Conservation (phyloP, 495 filamentous ascomycete genomes). For the Astrothelium macrocarpum region DNA sequence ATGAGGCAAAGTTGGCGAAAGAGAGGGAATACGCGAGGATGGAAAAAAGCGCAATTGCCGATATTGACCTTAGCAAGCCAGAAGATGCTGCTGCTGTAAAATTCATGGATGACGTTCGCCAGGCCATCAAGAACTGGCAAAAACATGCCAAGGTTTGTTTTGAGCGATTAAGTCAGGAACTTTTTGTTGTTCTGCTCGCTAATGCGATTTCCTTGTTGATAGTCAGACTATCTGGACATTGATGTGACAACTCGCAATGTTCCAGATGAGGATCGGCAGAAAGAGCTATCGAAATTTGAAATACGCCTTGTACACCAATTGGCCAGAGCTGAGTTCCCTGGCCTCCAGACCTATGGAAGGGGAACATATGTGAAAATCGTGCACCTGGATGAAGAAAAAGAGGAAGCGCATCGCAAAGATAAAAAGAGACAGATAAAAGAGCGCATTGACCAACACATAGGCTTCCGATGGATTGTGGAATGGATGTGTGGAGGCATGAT, state of each 20-base stretch:
- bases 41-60: conserved; percentile 33
- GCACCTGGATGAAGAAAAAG: conserved; percentile 38
- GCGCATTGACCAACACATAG: conserved; percentile 42
- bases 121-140: conserved; percentile 44
- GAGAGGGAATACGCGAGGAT: conserved; percentile 28
- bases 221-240: conserved; percentile 19
- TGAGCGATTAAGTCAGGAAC: not conserved
- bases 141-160: conserved; percentile 8
- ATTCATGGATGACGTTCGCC: conserved; percentile 43
- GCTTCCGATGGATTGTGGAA: conserved; percentile 63
- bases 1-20: conserved; percentile 46
- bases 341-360: conserved; percentile 39
- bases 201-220: not conserved
- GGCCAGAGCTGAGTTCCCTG: conserved; percentile 53
- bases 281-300: conserved; percentile 34
- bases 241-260: not conserved
- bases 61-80: conserved; percentile 41
- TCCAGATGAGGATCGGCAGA: conserved; percentile 3
- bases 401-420: conserved; percentile 35
- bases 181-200: not conserved
- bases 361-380: conserved; percentile 46
- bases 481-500: conserved; percentile 54
- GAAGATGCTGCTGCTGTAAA: conserved; percentile 44
- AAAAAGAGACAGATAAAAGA: conserved; percentile 33
- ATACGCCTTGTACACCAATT: conserved; percentile 61